Evolutionary conservation across 768 basidiomycete species (phyloP), one percentile per base, ranked within the genome.

Genomic region (Mycena latifolia): DNA sequence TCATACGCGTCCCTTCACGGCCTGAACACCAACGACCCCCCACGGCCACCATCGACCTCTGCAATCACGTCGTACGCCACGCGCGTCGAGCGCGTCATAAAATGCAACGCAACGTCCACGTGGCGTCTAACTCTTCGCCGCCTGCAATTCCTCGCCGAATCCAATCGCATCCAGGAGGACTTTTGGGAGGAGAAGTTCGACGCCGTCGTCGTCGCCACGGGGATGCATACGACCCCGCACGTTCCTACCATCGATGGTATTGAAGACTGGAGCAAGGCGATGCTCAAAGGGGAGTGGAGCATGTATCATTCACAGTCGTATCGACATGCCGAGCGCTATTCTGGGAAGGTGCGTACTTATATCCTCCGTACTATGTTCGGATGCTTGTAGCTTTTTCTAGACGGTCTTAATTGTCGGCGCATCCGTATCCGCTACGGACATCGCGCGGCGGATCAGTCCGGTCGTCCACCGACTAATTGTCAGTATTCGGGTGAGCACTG

Each of bases 81-180:
- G 1, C 77, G 79, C 22, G 81, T 82, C 8, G 81, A 81, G 64
- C 58, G 35, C 27, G 58, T 77, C 50, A 70, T 74, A 41, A 81
- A 81, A 52, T 54, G 51, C 46, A 61, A 65, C 28, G 70, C 60
- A 20, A 57, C 53, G 10, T 35, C 46, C 29, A 55, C 55, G 12
- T 72, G 71, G 73, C 59, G 43, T n/a, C 67, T 73, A 20, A 70
- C 72, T 47, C 62, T 73, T 15, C 65, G 70, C 24, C 63, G 63
- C 24, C 35, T 69, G 31, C 55, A 68, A 33, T 48, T 53, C 22
- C 52, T 71, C 15, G 52, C 55, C 8, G 69, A 68, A 46, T 63
- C 58, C 10, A 31, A 50, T 2, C 63, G 71, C 28, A 28, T 72
- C 52, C 69, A 66, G 20, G 70, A 59, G 18, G 65, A 66, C 10